Evolutionary conservation across 257 asterid species (phyloP), one percentile per base, ranked within the genome.

Genomic region (Ocimum tenuiflorum): DNA sequence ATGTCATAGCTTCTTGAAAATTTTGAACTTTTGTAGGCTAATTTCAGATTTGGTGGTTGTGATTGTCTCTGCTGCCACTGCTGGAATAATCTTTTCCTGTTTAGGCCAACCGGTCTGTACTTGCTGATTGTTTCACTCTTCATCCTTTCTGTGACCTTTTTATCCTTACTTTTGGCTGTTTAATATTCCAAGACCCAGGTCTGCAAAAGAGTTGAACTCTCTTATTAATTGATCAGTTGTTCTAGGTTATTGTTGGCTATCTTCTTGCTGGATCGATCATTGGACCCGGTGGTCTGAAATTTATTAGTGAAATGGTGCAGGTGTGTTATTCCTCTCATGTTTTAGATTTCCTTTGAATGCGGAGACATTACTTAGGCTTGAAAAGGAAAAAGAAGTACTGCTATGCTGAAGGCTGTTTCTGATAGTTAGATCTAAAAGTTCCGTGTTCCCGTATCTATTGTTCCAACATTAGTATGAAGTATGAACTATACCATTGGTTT

Each of bases 31-130:
- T 67, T 84, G 78, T 77, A 92, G 99, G 95, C 83, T 92, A 54
- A 92, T 92, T 48, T 92, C 99, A 27, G 99, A 92, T 82, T 82
- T 92, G 91, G 99, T 92, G 81, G 96, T 92, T 66, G 87, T 90
- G 74, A 83, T 84, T 75, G 99, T 92, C 77, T 92, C 99, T 80
- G 99, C 99, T 78, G 96, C 99, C 59, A 83, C 73, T 75, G 99
- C 96, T 74, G 99, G 99, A 77, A 92, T 92, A 60, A 77, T 85
- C 69, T 92, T 88, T 83, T 89, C 99, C 64, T 87, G 95, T 78
- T 77, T 89, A 81, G 99, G 99, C 45, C 97, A 87, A 70, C 99
- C 99, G 86, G 99, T 92, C 24, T 69, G 96, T 86, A 51, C 70
- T 77, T 75, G 58, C 75, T 60, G 60, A 56, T 71, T 31, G 6